Base-by-base conservation (phyloP, 345 rosid genomes). In the Arabis alpina region DNA sequence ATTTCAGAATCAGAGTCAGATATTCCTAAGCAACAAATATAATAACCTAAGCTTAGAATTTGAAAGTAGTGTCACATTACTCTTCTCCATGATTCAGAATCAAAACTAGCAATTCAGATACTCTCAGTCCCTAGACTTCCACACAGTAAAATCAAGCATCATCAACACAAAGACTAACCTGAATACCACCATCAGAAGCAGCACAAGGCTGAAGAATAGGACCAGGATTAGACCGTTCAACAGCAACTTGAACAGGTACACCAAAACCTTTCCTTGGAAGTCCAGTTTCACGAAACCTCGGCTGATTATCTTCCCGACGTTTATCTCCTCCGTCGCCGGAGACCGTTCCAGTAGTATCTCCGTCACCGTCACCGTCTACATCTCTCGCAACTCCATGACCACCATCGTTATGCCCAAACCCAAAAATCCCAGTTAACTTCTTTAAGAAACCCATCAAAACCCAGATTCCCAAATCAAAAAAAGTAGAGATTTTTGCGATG, bases 171-270 rank as follows among this genome's bases (percentile, higher is more conserved):
- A n/a, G n/a, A 52, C 30, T 5, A 44, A 94, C 99, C 97, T 94
- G 99, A 43, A 94, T 83, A 76, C 96, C 99, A 71, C 99, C 99
- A 14, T 89, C 92, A 45, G 85, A 83, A 63, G 96, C 76, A 15
- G 63, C 64, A 65, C 86, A 91, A 32, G 92, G 91, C 56, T 83
- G 75, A 61, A 94, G 73, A 44, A 91, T 53, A 2, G 96, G 95
- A 23, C 83, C 90, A 34, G 60, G 80, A 30, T 76, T 82, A 15
- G 89, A 82, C 48, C 96, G 91, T 48, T 91, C 95, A 25, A 87
- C 85, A 64, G 86, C 57, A 44, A 91, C 87, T 73, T 91, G 87
- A 63, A 91, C 91, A 15, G 97, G 93, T 2, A 94, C 96, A 56
- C 90, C 76, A 71, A 94, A 89, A 15, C 98, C 98, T 74, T 57